Base-by-base conservation (phyloP, 1,284 basidiomycete genomes). In the Ceraceosorus guamensis region DNA sequence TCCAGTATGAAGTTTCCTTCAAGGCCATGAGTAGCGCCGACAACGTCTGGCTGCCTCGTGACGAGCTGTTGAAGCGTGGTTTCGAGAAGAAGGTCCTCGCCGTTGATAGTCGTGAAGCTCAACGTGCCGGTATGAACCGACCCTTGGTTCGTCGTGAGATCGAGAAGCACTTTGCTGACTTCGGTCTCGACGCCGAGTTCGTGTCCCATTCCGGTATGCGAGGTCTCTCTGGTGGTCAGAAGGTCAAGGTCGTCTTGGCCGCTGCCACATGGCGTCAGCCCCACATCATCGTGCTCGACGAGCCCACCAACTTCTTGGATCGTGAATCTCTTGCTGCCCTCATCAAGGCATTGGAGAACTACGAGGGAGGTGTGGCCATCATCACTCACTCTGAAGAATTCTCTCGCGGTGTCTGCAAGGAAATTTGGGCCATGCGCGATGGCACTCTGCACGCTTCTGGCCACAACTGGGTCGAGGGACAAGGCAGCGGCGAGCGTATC, bases 401-500 rank as follows among this genome's bases (percentile, higher is more conserved):
- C 66, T 70, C 68, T 39, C 72, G 75, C 57, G 65, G 63, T 48
- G 73, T 71, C 47, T 73, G 71, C 59, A 65, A 67, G 61, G 73
- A 76, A 46, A 71, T 74, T 56, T 76, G 73, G 73, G 53, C 62
- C 31, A 75, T 76, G 72, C 46, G 60, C 50, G 64, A 66, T 55
- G 73, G 73, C 61, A 56, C 55, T 3, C 65, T 76, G 32, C 50
- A 55, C 44, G 72, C 71, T 11, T 68, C 64, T 5, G 93, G 93
- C 64, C 92, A 96, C 71, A 77, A 78, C 70, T 78, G 78, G 79
- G 90, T 95, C 73, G 93, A 98, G 80, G 91, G 91, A 54, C 92
- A 98, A 57, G 60, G 63, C 50, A 68, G 67, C 18, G 71, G 71
- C 11, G 67, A 66, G 50, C 67, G 70, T 53, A 55, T 76, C 53